Percentiles rank a stretch among this genome's conserved stretches.
These are phyloP conservation scores for Wakefieldia striispora DNA, from an alignment of 768 basidiomycete species.

Conservation along the genomic window DNA sequence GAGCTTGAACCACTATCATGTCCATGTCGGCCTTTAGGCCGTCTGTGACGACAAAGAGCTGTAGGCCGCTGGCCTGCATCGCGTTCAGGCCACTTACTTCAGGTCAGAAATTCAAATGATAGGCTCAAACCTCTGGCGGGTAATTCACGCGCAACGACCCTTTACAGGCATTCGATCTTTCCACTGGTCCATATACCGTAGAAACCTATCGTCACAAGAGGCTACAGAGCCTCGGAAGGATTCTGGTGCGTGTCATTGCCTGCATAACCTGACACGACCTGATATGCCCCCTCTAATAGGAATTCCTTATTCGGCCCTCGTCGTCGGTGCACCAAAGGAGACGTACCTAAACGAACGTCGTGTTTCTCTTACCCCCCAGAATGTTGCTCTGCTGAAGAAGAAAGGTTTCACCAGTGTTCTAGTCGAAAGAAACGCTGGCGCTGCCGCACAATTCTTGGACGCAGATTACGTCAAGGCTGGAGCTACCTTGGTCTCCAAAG, in stretches of 20 bases:
- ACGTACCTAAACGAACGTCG: slow-evolving; percentile 75
- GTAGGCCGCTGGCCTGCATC: slow-evolving; percentile 18
- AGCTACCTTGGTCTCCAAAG: slow-evolving; percentile 69
- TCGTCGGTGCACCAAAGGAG: slow-evolving; percentile 76
- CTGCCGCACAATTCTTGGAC: slow-evolving; percentile 74
- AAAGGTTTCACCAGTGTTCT: slow-evolving; percentile 78
- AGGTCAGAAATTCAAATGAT: slow-evolving; percentile 23
- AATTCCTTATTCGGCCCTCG: slow-evolving; percentile 67
- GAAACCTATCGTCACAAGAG: slow-evolving; percentile 13
- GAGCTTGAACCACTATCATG: slow-evolving; percentile 29
- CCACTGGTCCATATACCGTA: slow-evolving; percentile 28
- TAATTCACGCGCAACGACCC: slow-evolving; percentile 1
- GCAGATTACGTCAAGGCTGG: slow-evolving; percentile 78
- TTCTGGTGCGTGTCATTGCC: slow-evolving; percentile 22
- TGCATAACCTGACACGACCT: background rate
- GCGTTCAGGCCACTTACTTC: slow-evolving; percentile 20
- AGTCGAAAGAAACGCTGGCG: slow-evolving; percentile 70
- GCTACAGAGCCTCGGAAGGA: slow-evolving; percentile 18
- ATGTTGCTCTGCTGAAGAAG: slow-evolving; percentile 70
- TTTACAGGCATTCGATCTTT: slow-evolving; percentile 30
- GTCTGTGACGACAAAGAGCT: slow-evolving; percentile 23
- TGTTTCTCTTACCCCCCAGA: slow-evolving; percentile 80
- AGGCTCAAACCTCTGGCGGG: background rate
- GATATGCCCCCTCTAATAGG: slow-evolving; percentile 32
- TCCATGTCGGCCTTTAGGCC: slow-evolving; percentile 31